Conservation (phyloP, 306 rosid species). For the Quercus dentata region DNA sequence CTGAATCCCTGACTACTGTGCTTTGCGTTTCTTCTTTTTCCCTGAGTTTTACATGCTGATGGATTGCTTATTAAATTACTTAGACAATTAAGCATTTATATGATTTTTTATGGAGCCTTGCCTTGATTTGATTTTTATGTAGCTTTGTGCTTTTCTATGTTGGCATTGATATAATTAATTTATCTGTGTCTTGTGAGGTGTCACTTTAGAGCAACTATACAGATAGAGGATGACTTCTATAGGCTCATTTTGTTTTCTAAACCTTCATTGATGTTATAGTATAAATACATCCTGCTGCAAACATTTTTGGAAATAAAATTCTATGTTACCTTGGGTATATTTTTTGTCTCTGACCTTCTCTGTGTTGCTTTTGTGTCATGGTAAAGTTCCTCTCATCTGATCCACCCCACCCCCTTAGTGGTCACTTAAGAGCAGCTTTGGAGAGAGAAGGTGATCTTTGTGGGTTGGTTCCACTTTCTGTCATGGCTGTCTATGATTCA, state of each 20-base stretch:
- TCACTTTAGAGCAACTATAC: not conserved
- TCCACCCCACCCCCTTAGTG: conserved; percentile 65
- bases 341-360: conserved; percentile 21
- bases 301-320: not conserved
- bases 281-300: too few relatives aligned
- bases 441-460: conserved; percentile 60
- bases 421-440: conserved; percentile 79
- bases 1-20: not conserved
- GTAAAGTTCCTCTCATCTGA: conserved; percentile 60
- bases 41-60: not conserved
- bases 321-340: not conserved
- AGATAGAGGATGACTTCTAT: not conserved
- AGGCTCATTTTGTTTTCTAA: not conserved
- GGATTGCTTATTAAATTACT: not conserved
- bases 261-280: not conserved
- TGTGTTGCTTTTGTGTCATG: conserved; percentile 24
- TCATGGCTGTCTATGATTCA: conserved; percentile 54
- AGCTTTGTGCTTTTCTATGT: not conserved
- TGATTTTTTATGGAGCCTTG: not conserved
- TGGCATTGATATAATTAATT: not conserved
- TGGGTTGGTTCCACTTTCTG: conserved; percentile 67
- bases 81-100: not conserved
- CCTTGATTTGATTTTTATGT: not conserved
- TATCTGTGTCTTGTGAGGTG: not conserved
- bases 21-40: not conserved